Evolutionary conservation across 73 alveolate species (phyloP).

Genomic region (Loxodes magnus): DNA sequence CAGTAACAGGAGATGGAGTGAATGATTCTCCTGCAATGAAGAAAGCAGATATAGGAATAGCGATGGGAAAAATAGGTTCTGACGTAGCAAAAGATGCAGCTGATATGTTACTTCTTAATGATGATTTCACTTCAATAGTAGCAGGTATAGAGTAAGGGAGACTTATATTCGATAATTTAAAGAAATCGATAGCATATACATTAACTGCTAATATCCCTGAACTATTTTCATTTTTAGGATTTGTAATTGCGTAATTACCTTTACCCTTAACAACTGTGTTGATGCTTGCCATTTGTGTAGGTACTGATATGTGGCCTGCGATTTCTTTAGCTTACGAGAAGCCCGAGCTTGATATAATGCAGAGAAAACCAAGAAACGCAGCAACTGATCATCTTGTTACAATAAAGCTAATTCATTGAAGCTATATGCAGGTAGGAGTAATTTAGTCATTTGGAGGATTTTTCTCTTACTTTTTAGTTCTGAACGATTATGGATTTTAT

Average conservation of each 20-base stretch:
- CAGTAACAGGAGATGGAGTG: constrained; percentile 98
- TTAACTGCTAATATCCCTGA: constrained; percentile 78
- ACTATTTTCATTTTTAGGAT: constrained; percentile 64
- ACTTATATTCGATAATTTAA: constrained; percentile 79
- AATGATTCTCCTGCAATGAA: constrained; percentile 61
- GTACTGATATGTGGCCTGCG: constrained; percentile 91
- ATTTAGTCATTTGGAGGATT: constrained; percentile 64
- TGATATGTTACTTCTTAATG: constrained; percentile 94
- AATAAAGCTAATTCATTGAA: constrained; percentile 44
- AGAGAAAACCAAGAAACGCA: constrained; percentile 78
- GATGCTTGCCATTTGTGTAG: constrained; percentile 61
- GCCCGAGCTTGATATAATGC: constrained; percentile 84
- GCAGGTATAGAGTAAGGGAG: constrained; percentile 96
- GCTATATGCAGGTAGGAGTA: constrained; percentile 55
- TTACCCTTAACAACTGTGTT: constrained; percentile 71
- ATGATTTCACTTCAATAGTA: constrained; percentile 92
- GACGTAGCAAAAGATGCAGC: constrained; percentile 99
- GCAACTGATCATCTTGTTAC: constrained; percentile 76
- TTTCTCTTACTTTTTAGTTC: constrained; percentile 57
- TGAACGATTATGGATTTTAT: constrained; percentile 80
- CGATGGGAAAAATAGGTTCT: constrained; percentile 88
- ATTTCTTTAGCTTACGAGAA: constrained; percentile 84
- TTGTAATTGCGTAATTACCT: constrained; percentile 61
- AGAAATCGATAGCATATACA: constrained; percentile 62
- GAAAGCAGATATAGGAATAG: constrained; percentile 70